Percentiles rank a stretch among this genome's conserved stretches.
phyloP scores from a whole-genome alignment of 306 rosid genomes.

The Inga leiocalycina region DNA sequence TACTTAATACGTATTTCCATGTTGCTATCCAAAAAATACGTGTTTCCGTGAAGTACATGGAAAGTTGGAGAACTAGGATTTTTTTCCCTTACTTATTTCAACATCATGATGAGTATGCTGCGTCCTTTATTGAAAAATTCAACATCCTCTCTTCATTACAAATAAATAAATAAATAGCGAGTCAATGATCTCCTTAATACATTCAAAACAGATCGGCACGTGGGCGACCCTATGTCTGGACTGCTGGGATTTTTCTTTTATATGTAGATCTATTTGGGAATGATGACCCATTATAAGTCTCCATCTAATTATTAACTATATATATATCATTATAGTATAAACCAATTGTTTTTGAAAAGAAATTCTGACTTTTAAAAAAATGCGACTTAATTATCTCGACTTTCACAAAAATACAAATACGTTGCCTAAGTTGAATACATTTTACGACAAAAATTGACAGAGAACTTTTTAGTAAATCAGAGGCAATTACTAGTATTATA shows the following conservation, averaged over 20 bases:
- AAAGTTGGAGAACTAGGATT: no score
- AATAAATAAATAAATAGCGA: no score
- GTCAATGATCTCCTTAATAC: no score
- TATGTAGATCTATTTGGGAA: background rate
- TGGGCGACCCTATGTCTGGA: background rate
- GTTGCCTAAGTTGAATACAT: background rate
- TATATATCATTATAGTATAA: no score
- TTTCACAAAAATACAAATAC: no score
- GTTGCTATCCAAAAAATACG: no score
- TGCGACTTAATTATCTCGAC: no score
- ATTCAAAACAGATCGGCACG: background rate
- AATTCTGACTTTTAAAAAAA: no score
- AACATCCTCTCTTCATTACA: background rate
- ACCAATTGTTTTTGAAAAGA: no score
- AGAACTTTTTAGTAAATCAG: background rate
- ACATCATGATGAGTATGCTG: background rate
- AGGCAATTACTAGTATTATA: background rate
- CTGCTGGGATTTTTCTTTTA: background rate
- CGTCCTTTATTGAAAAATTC: background rate
- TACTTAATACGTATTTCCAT: no score
- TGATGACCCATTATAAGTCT: background rate
- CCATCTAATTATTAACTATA: background rate
- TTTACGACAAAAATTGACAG: background rate
- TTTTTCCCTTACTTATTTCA: no score
- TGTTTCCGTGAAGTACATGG: no score